These are phyloP conservation scores for Graphilbum sp. DNA, from an alignment of 2,329 filamentous ascomycete genomes.

Conservation along the genomic window DNA sequence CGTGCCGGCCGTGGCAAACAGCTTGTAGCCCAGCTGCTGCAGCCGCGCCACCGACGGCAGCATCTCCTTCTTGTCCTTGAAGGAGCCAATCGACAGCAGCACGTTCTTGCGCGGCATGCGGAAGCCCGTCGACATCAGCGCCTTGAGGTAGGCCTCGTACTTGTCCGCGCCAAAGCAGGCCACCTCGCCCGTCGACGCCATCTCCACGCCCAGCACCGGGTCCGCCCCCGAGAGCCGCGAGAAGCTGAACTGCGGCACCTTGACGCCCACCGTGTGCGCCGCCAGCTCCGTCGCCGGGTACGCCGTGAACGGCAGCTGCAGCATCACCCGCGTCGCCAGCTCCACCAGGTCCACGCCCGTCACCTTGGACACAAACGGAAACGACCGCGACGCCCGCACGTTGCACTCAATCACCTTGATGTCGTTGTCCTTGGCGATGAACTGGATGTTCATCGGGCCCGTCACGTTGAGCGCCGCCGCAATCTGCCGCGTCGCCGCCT, in stretches of 20 bases:
- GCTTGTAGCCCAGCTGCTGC: slow-evolving; percentile 79
- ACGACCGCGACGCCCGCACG: slow-evolving; percentile 86
- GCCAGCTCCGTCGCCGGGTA: slow-evolving; percentile 67
- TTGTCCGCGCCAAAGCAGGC: slow-evolving; percentile 92
- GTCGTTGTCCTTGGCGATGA: slow-evolving; percentile 98
- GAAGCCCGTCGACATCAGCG: slow-evolving; percentile 88
- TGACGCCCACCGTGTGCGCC: slow-evolving; percentile 79
- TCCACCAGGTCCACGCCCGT: slow-evolving; percentile 97
- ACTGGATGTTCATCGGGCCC: slow-evolving; percentile 96
- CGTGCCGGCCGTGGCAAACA: slow-evolving; percentile 92
- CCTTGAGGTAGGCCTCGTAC: slow-evolving; percentile 96
- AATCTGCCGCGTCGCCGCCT: slow-evolving; percentile 91
- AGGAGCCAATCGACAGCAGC: slow-evolving; percentile 85
- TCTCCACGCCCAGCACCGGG: slow-evolving; percentile 92
- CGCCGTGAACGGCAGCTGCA: slow-evolving; percentile 62
- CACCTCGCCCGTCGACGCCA: slow-evolving; percentile 97
- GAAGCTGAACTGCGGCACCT: slow-evolving; percentile 98
- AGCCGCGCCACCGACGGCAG: slow-evolving; percentile 81
- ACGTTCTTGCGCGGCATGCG: slow-evolving; percentile 92
- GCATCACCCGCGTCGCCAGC: slow-evolving; percentile 96
- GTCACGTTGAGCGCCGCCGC: slow-evolving; percentile 87
- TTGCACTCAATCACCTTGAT: slow-evolving; percentile 99
- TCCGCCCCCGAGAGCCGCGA: slow-evolving; percentile 91
- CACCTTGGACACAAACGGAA: slow-evolving; percentile 96
- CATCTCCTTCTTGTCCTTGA: slow-evolving; percentile 97